These are phyloP conservation scores for Ganoderma multipileum DNA, from an alignment of 1,284 basidiomycete species.

Conservation along the genomic window DNA sequence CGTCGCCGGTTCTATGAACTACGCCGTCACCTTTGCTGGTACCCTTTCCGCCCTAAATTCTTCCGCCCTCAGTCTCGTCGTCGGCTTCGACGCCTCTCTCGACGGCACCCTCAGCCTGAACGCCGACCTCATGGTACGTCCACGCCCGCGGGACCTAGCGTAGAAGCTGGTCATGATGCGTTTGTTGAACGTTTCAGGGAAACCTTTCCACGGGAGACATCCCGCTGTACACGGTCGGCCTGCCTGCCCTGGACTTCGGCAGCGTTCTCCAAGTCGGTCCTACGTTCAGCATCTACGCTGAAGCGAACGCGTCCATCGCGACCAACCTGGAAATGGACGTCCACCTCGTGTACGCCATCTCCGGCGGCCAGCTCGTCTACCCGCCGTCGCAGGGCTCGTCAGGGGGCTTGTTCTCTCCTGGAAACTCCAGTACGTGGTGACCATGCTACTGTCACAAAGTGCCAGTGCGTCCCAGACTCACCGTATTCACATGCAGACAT, in stretches of 20 bases:
- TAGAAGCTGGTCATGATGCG: not conserved
- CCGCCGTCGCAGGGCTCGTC: slow-evolving; percentile 36
- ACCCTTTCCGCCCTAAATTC: not conserved
- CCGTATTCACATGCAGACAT: slow-evolving; percentile 43
- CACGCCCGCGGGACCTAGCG: not conserved
- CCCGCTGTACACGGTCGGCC: not conserved
- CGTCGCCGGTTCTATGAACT: slow-evolving; percentile 1
- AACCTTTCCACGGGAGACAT: slow-evolving; percentile 1
- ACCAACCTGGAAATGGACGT: slow-evolving; percentile 47
- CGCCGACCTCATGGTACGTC: slow-evolving; percentile 4
- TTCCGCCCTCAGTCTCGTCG: not conserved
- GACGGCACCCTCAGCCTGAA: not conserved
- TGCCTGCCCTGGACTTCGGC: slow-evolving; percentile 1
- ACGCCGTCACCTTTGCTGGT: not conserved
- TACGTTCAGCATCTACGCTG: slow-evolving; percentile 39
- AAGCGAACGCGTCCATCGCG: slow-evolving; percentile 41
- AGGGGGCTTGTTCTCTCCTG: slow-evolving; percentile 32
- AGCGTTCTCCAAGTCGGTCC: slow-evolving; percentile 44
- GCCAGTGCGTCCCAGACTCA: not conserved
- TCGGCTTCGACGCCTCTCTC: slow-evolving; percentile 5
- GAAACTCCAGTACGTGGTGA: slow-evolving; percentile 27
- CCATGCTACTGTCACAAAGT: too few relatives aligned
- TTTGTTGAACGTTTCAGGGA: not conserved
- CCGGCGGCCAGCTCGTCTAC: slow-evolving; percentile 49
- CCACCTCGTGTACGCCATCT: slow-evolving; percentile 41